Evolutionary conservation across 2,329 filamentous ascomycete genomes (phyloP), one percentile per base, ranked within the genome.

Genomic region (Dothistroma pini): DNA sequence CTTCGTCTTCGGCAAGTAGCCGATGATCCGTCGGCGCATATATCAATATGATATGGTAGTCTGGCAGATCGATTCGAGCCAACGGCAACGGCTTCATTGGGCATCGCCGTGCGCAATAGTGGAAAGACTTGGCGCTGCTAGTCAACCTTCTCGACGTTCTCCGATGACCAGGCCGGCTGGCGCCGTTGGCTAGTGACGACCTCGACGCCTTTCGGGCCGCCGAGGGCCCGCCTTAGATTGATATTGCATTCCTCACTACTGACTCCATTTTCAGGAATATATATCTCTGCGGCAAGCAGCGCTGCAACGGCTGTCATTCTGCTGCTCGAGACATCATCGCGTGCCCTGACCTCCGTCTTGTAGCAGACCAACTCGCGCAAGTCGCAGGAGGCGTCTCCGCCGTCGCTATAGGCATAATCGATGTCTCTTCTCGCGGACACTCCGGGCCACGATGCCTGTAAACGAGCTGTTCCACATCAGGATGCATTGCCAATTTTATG

Each of bases 31-130:
- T 21, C n/a, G 2, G 34, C 34, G 25, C 25, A 29, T 29, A 29
- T 29, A 29, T 6, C 25, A n/a, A n/a, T n/a, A n/a, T n/a, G n/a
- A n/a, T n/a, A 6, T 29, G 6, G 25, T 6, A 29, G 25, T 49
- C 2, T 21, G 4, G 9, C n/a, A 1, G 48, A 31, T 51, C 22
- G 48, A 51, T n/a, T 34, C n/a, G 51, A 4, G 51, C 34, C 25
- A n/a, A 31, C 25, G 11, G 29, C 25, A 44, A 31, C 55, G 22
- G 35, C 22, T 35, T 21, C 44, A 49, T 57, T 56, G 55, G 55
- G 55, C 55, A 35, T 32, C 12, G 44, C 25, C 55, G 50, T 57
- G 47, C 55, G 55, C 55, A 57, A 57, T 48, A n/a, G 5, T 48
- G n/a, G 16, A 2, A 44, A 21, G 16, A 51, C 48, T 44, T 29